A percentile compares a stretch with the other conserved stretches of the same genome.
These are phyloP conservation scores for Flaveria sonorensis DNA, from an alignment of 129 eudicot genomes.

Conservation along the genomic window DNA sequence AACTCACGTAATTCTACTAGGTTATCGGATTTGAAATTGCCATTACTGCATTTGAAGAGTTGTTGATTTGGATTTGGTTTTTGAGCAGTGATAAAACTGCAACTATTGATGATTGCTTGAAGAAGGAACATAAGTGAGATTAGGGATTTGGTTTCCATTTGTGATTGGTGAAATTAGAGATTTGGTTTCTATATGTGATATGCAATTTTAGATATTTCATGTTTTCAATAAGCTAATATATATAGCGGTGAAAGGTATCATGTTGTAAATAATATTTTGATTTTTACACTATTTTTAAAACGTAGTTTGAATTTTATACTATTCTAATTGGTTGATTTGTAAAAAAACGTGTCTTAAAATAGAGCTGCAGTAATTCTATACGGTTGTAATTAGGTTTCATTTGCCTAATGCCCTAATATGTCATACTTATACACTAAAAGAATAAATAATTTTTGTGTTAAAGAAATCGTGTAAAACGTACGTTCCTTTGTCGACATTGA, in stretches of 20 bases:
- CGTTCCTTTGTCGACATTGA: too few species aligned
- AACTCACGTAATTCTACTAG: not conserved
- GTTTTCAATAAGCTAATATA: not conserved
- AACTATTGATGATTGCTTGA: conserved; percentile 4
- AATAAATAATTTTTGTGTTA: too few species aligned
- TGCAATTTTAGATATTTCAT: not conserved
- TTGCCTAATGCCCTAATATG: too few species aligned
- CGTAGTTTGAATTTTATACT: too few species aligned
- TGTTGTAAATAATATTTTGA: not conserved
- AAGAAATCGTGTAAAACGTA: too few species aligned
- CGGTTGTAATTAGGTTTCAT: not conserved
- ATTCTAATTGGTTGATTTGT: not conserved
- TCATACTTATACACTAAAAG: too few species aligned
- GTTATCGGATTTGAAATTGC: not conserved
- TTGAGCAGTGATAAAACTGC: not conserved
- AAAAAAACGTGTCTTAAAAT: not conserved
- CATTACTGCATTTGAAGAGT: not conserved
- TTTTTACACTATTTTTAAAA: too few species aligned
- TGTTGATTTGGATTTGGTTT: not conserved
- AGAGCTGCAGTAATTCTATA: not conserved
- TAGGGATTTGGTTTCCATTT: not conserved
- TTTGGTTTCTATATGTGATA: not conserved
- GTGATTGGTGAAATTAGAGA: not conserved
- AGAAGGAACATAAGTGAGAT: not conserved
- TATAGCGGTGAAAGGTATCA: not conserved